A percentile compares a stretch with the other conserved stretches of the same genome.
These are phyloP conservation scores for Podospora conica DNA, from an alignment of 495 filamentous ascomycete genomes.

Conservation along the genomic window DNA sequence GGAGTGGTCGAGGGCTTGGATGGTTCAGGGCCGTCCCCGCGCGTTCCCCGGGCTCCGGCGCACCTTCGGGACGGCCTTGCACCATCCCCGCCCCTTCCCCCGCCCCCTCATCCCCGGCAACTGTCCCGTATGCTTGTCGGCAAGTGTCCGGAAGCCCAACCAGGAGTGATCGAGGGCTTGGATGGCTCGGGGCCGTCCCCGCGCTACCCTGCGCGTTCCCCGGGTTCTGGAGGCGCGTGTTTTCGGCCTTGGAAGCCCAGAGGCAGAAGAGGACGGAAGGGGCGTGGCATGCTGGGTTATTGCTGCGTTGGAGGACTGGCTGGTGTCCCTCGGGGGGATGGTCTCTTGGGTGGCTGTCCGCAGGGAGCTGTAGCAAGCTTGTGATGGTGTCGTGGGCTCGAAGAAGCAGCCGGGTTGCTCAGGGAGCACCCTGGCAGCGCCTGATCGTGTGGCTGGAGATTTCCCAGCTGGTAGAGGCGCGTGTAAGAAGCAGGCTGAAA, in stretches of 20 bases:
- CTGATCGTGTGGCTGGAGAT: not conserved
- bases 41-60: too few species aligned
- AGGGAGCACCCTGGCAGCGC: not conserved
- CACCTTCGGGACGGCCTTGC: too few species aligned
- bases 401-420: not conserved
- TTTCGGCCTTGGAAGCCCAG: not conserved
- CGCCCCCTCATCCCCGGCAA: too few species aligned
- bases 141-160: not conserved
- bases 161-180: too few species aligned
- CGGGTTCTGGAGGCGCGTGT: not conserved
- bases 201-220: too few species aligned
- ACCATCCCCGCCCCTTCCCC: too few species aligned
- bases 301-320: not conserved
- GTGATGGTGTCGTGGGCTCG: not conserved
- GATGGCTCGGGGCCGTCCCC: too few species aligned
- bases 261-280: not conserved
- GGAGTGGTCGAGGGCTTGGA: too few species aligned
- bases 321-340: not conserved
- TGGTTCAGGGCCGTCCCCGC: too few species aligned
- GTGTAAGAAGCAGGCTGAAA: not conserved
- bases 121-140: not conserved
- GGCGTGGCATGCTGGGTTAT: not conserved
- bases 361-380: not conserved
- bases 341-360: not conserved
- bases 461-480: not conserved